Base-by-base conservation (phyloP, 768 basidiomycete species). In the Leucosporidium yakuticum region DNA sequence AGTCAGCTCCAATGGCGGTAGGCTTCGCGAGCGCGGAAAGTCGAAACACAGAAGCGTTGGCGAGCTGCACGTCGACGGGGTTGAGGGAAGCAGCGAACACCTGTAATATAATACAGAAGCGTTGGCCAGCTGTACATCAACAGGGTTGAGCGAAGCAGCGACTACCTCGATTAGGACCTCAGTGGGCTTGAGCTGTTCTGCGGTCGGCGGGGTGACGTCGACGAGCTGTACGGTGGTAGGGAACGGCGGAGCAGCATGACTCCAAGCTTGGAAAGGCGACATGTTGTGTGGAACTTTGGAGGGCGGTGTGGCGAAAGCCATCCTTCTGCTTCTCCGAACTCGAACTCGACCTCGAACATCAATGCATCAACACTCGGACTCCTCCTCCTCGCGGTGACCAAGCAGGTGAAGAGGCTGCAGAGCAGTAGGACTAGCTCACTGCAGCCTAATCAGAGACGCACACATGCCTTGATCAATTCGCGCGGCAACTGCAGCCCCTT, bases 1-100 rank as follows among this genome's bases (percentile, higher is more conserved):
- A 95, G 78, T 95, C 93, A 54, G 39, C 34, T 7, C 27, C 59
- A 15, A 60, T n/a, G 5, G 39, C 59, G 1, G 44, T 60, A 1
- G 39, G 59, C 15, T 47, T 47, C 27, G 34, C 12, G 92, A 88
- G 5, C 0, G 63, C 60, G 3, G 67, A 21, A 0, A 72, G 62
- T 4, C 50, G 44, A 21, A 69, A 72, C 53, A 72, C 51, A 21
- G 39, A 14, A 15, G 39, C 44, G 23, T 60, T 60, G 39, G 34
- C 34, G 34, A 58, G 57, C 57, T 58, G 57, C 19, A 58, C 57
- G 57, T 58, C 57, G 19, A 58, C 57, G 23, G 57, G 49, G n/a
- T n/a, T n/a, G n/a, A n/a, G n/a, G n/a, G n/a, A n/a, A n/a, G 21
- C 21, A 44, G 27, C 15, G 17, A 29, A 49, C 4, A 47, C 49